Percentiles rank a stretch among this genome's conserved stretches.
phyloP scores from a whole-genome alignment of 352 stramenopile genomes.

The Nothophytophthora sp. region DNA sequence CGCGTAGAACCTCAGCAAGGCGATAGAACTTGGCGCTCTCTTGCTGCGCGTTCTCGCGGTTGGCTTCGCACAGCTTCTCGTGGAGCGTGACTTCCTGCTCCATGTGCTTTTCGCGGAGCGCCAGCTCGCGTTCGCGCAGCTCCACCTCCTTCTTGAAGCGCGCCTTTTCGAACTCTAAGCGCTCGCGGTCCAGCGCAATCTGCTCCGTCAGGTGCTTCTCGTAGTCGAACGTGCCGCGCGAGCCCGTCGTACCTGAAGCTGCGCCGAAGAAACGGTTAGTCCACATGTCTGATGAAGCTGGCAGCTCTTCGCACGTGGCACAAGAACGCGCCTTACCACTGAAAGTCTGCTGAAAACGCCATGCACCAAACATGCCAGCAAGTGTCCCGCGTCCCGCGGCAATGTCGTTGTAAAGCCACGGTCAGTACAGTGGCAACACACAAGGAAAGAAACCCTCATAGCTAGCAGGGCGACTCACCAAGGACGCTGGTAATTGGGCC shows the following conservation, averaged over 20 bases:
- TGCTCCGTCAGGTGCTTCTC: constrained; percentile 76
- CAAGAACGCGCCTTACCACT: constrained; percentile 30
- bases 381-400: too few species aligned
- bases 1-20: constrained; percentile 59
- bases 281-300: not conserved
- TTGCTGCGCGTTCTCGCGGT: constrained; percentile 41
- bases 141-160: constrained; percentile 80
- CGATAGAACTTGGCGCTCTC: constrained; percentile 63
- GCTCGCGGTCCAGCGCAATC: constrained; percentile 69
- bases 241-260: constrained; percentile 9
- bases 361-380: too few species aligned
- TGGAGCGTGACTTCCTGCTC: constrained; percentile 58
- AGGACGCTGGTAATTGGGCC: constrained; percentile 34
- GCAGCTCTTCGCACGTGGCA: not conserved
- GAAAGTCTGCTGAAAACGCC: constrained; percentile 33
- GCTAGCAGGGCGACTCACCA: too few species aligned
- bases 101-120: constrained; percentile 65
- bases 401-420: too few species aligned
- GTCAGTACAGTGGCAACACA: not conserved
- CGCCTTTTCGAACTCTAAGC: constrained; percentile 69
- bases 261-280: constrained; percentile 4
- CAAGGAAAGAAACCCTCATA: not conserved
- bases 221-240: constrained; percentile 63
- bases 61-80: constrained; percentile 52
- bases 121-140: constrained; percentile 64